Conservation (phyloP, 345 rosid genomes). For the Aquilaria sinensis region DNA sequence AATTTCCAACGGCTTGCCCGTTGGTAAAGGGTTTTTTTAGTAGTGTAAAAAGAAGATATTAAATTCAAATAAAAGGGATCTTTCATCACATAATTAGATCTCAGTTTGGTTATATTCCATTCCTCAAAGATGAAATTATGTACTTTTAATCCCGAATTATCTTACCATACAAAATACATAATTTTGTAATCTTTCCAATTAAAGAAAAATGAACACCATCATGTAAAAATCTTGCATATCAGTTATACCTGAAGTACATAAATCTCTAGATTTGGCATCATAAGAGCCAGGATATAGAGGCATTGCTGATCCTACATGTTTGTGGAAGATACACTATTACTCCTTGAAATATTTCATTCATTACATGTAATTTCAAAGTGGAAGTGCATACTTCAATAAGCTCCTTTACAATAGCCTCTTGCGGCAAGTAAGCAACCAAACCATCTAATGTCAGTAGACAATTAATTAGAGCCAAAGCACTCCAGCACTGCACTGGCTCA, state of each 20-base stretch:
- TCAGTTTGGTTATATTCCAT: neutral
- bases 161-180: no score
- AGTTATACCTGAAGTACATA: slow-evolving; percentile 68
- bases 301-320: slow-evolving; percentile 58
- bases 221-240: slow-evolving; percentile 11
- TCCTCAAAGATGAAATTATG: neutral
- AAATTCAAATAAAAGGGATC: slow-evolving; percentile 4
- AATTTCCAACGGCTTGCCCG: no score
- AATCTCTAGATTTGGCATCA: slow-evolving; percentile 61
- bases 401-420: slow-evolving; percentile 65
- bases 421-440: slow-evolving; percentile 55
- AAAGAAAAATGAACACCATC: neutral
- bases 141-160: neutral
- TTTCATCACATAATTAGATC: no score
- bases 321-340: slow-evolving; percentile 17
- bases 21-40: no score
- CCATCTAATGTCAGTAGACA: slow-evolving; percentile 77
- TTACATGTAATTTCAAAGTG: slow-evolving; percentile 11
- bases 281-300: slow-evolving; percentile 59
- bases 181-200: neutral
- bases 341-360: slow-evolving; percentile 3
- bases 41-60: neutral
- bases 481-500: slow-evolving; percentile 89
- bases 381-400: slow-evolving; percentile 59
- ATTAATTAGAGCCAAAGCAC: slow-evolving; percentile 67